These are phyloP conservation scores for Sclerotinia minor DNA, from an alignment of 2,329 filamentous ascomycete genomes.

Conservation along the genomic window DNA sequence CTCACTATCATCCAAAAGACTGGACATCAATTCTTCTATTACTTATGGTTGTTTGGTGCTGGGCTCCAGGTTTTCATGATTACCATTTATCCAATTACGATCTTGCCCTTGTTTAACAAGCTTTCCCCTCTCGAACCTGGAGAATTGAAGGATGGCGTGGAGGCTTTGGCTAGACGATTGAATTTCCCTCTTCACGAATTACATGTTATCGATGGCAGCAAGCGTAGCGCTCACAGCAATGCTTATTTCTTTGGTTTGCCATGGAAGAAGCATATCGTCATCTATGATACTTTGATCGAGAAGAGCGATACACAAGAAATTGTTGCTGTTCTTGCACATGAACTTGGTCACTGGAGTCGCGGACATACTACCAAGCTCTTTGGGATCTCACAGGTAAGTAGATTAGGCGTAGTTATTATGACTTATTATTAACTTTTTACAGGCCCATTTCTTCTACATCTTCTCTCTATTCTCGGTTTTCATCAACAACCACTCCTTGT, in stretches of 20 bases:
- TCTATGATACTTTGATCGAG: conserved; percentile 96
- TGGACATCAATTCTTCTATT: conserved; percentile 94
- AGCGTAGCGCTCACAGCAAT: conserved; percentile 84
- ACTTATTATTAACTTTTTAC: conserved; percentile 40
- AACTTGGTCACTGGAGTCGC: conserved; percentile 95
- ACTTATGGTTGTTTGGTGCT: conserved; percentile 91
- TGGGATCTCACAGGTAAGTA: conserved; percentile 72
- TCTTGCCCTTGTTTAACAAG: conserved; percentile 97
- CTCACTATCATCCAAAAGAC: conserved; percentile 93
- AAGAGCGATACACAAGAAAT: conserved; percentile 92
- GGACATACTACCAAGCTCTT: conserved; percentile 93
- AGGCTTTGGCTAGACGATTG: conserved; percentile 77
- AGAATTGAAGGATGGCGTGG: conserved; percentile 82
- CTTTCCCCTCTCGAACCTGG: conserved; percentile 88
- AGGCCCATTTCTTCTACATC: conserved; percentile 94
- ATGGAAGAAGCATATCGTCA: conserved; percentile 99
- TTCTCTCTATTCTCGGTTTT: conserved; percentile 97
- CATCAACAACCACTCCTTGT: conserved; percentile 91
- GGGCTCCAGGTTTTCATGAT: conserved; percentile 91
- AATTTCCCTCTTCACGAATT: conserved; percentile 91
- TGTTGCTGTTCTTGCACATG: conserved; percentile 90
- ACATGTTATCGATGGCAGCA: conserved; percentile 91
- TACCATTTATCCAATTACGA: conserved; percentile 92
- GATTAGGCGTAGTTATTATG: background rate
- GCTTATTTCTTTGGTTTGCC: conserved; percentile 96